Base-by-base conservation (phyloP, 2,329 filamentous ascomycete species). In the Meredithiella fracta region DNA sequence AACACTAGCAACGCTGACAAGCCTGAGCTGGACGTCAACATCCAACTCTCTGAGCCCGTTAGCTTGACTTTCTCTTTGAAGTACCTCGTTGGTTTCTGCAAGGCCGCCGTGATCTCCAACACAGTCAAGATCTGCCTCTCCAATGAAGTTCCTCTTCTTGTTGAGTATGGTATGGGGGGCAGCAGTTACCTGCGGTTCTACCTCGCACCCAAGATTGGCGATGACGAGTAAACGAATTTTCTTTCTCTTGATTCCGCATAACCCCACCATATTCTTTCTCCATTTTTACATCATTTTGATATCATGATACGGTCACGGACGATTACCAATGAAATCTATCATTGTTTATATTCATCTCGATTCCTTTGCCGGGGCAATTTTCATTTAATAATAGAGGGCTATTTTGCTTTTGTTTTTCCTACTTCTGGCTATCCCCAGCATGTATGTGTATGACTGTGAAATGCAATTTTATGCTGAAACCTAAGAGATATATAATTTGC, bases 1-100 rank as follows among this genome's bases (percentile, higher is more conserved):
- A 85, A 83, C 69, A 86, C 92, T 73, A 85, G 79, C 65, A 86
- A 89, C 67, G 78, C 96, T 61, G 91, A 97, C 42, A 94, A 97
- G 75, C 83, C 87, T 51, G 80, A 86, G 8, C 75, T 84, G 66
- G 86, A 90, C 66, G 85, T 97, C 64, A 79, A 87, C 62, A 96
- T 98, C 69, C 82, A 89, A 66, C 81, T 98, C 60, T 85, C 81
- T 40, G 94, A 98, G 74, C 88, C 92, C 53, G 92, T 98, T 59
- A 78, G 86, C 37, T 79, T 98, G 61, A 97, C 91, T 52, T 98
- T 98, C 75, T 97, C 92, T 34, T 85, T 98, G 65, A 98, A 98
- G 75, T 98, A 98, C 73, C 83, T 98, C 2, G 87, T 94, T 77
- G 97, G 97, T 79, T 98, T 98, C 76, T 97, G 92, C 85, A 98